Evolutionary conservation across 495 filamentous ascomycete species (phyloP).

Genomic region (Neurospora sublineolata): DNA sequence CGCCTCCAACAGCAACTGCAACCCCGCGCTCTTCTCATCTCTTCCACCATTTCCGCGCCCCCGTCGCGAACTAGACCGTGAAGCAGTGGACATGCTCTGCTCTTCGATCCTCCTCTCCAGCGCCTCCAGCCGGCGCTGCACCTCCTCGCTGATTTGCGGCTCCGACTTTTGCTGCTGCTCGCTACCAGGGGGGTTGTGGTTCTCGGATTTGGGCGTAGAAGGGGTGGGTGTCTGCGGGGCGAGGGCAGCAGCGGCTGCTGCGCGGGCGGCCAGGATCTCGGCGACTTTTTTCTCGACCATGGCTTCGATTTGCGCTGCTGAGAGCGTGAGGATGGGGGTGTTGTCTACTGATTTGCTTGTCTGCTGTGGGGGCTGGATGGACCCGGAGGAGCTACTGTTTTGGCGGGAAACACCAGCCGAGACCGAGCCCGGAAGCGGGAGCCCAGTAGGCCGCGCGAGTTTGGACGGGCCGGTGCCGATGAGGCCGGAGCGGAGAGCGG

Average conservation of each 20-base stretch:
- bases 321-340: slow-evolving; percentile 36
- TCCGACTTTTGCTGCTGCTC: slow-evolving; percentile 4
- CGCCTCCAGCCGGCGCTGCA: slow-evolving; percentile 69
- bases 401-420: background rate
- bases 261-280: slow-evolving; percentile 69
- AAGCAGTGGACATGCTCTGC: background rate
- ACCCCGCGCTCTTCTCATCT: slow-evolving; percentile 54
- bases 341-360: slow-evolving; percentile 13
- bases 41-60: slow-evolving; percentile 23
- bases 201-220: background rate
- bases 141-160: slow-evolving; percentile 56
- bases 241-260: slow-evolving; percentile 24
- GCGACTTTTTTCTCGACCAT: slow-evolving; percentile 85
- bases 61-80: background rate
- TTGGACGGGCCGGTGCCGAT: slow-evolving; percentile 20
- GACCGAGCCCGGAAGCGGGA: background rate
- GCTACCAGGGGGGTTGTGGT: slow-evolving; percentile 26
- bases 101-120: slow-evolving; percentile 73
- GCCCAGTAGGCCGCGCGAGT: slow-evolving; percentile 26
- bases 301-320: slow-evolving; percentile 73
- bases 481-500: background rate
- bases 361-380: slow-evolving; percentile 10
- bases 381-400: slow-evolving; percentile 13
- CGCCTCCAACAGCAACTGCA: slow-evolving; percentile 78
- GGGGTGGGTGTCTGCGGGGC: background rate